Conservation (phyloP, 768 basidiomycete genomes). For the Strobilomyces dryophilus region DNA sequence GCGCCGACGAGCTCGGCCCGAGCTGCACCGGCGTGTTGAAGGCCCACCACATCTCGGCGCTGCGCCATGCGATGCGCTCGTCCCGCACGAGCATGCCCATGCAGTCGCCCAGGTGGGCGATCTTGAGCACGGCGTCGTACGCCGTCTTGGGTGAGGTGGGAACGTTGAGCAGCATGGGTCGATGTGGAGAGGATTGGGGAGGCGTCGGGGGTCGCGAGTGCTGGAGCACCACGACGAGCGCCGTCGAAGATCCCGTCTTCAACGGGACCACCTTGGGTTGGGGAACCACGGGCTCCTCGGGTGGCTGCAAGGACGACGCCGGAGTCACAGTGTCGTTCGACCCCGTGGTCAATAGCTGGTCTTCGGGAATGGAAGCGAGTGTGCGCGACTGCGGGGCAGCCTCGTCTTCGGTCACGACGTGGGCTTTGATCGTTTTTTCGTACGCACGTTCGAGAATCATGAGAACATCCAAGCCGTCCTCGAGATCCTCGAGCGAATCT, state of each 20-base stretch:
- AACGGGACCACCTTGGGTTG: slow-evolving; percentile 36
- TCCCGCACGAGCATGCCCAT: slow-evolving; percentile 83
- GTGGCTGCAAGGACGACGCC: slow-evolving; percentile 4
- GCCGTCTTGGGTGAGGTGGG: slow-evolving; percentile 30
- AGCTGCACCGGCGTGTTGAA: slow-evolving; percentile 68
- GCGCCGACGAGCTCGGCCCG: slow-evolving; percentile 56
- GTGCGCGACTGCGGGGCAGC: slow-evolving; percentile 10
- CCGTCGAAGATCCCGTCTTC: slow-evolving; percentile 62
- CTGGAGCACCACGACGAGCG: slow-evolving; percentile 61
- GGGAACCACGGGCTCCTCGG: slow-evolving; percentile 13
- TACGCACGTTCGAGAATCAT: slow-evolving; percentile 68
- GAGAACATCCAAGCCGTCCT: slow-evolving; percentile 66
- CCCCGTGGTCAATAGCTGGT: slow-evolving; percentile 2
- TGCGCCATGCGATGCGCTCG: slow-evolving; percentile 77
- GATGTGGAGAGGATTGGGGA: slow-evolving; percentile 13
- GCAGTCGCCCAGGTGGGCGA: slow-evolving; percentile 86
- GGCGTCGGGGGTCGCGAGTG: slow-evolving; percentile 28
- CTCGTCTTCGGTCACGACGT: slow-evolving; percentile 38
- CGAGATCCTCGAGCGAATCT: slow-evolving; percentile 55
- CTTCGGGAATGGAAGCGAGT: slow-evolving; percentile 23
- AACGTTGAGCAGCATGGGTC: slow-evolving; percentile 16
- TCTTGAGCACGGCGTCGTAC: slow-evolving; percentile 62
- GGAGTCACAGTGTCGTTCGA: not conserved
- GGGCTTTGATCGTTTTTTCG: slow-evolving; percentile 58
- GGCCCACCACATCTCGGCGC: slow-evolving; percentile 91